Evolutionary conservation across 768 basidiomycete genomes (phyloP).

Genomic region (Phaeolepiota aurea): DNA sequence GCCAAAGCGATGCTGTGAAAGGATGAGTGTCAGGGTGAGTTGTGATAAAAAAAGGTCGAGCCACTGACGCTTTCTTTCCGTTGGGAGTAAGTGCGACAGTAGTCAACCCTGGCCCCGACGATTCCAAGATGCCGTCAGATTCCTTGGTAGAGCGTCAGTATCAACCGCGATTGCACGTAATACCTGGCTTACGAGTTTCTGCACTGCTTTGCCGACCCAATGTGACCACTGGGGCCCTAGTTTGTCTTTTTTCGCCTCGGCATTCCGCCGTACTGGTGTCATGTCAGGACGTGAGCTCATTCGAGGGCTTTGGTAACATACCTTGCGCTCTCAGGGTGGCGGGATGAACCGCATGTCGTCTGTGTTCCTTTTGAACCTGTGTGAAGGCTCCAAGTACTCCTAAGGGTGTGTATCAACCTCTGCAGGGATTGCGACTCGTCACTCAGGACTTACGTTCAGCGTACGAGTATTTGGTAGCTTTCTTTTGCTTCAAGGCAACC

Average conservation of each 20-base stretch:
- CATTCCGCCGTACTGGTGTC: slow-evolving; percentile 37
- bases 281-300: neutral
- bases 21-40: neutral
- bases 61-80: slow-evolving; percentile 38
- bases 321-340: slow-evolving; percentile 40
- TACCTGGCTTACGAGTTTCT: slow-evolving; percentile 28
- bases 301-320: slow-evolving; percentile 10
- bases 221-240: slow-evolving; percentile 41
- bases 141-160: slow-evolving; percentile 19
- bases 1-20: slow-evolving; percentile 8
- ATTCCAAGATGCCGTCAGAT: slow-evolving; percentile 32
- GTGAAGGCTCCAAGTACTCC: slow-evolving; percentile 40
- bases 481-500: slow-evolving; percentile 9
- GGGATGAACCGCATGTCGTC: slow-evolving; percentile 33
- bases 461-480: slow-evolving; percentile 11
- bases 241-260: slow-evolving; percentile 31
- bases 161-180: neutral
- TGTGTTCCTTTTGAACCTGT: slow-evolving; percentile 34
- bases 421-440: too few species aligned
- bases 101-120: slow-evolving; percentile 22
- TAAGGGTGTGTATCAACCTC: slow-evolving; percentile 12
- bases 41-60: neutral
- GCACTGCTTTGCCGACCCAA: slow-evolving; percentile 37
- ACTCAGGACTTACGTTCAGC: slow-evolving; percentile 15
- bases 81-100: slow-evolving; percentile 30